These are phyloP conservation scores for Candida gigantensis DNA, from an alignment of 1,139 yeast species.

Conservation along the genomic window DNA sequence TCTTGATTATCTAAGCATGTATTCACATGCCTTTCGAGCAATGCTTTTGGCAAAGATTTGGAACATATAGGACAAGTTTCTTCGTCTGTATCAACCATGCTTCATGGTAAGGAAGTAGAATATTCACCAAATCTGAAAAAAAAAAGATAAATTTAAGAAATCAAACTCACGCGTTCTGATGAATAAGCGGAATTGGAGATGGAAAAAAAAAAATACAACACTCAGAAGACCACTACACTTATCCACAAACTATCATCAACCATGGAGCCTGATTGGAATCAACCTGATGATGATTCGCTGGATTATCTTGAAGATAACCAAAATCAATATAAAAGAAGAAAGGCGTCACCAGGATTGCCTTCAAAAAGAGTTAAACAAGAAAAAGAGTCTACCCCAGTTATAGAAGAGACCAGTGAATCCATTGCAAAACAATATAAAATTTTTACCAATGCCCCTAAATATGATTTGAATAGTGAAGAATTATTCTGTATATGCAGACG, in stretches of 20 bases:
- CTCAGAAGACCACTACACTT: no score
- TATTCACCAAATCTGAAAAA: not conserved
- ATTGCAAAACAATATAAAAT: slow-evolving; percentile 48
- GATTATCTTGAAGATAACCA: not conserved
- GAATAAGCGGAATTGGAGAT: not conserved
- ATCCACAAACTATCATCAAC: not conserved
- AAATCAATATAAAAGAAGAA: not conserved
- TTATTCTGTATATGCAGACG: slow-evolving; percentile 77
- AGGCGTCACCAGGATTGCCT: not conserved
- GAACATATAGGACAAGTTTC: slow-evolving; percentile 40
- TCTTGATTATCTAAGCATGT: slow-evolving; percentile 29
- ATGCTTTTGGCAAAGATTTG: slow-evolving; percentile 21
- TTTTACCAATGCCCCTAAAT: slow-evolving; percentile 46
- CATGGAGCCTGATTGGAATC: slow-evolving; percentile 2
- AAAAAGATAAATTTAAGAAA: not conserved
- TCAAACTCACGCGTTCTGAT: not conserved
- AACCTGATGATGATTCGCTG: not conserved
- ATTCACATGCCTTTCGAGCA: slow-evolving; percentile 45
- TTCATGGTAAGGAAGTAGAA: not conserved
- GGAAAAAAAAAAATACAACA: slow-evolving; percentile 2
- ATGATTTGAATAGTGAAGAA: slow-evolving; percentile 55
- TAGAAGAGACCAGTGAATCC: slow-evolving; percentile 35
- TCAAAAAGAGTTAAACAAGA: slow-evolving; percentile 4
- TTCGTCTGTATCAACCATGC: not conserved
- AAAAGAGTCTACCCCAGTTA: not conserved